These are phyloP conservation scores for Pseudocercospora fuligena DNA, from an alignment of 2,329 filamentous ascomycete species.

Conservation along the genomic window DNA sequence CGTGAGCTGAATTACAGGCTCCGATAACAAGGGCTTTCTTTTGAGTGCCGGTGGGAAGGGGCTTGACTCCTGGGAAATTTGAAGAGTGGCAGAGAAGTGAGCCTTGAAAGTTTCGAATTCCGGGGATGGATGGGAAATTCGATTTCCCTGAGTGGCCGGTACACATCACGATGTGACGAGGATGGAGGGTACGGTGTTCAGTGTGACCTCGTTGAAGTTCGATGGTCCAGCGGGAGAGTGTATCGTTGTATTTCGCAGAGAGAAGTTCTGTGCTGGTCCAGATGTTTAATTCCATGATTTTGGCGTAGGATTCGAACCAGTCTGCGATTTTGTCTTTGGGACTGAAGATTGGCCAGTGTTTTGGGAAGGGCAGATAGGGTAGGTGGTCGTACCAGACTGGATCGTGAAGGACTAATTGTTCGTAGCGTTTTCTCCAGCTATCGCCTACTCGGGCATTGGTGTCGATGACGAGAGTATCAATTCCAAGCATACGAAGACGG, in stretches of 20 bases:
- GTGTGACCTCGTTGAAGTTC: slow-evolving; percentile 53
- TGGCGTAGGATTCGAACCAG: slow-evolving; percentile 69
- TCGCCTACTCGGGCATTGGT: slow-evolving; percentile 3
- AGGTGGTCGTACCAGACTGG: slow-evolving; percentile 65
- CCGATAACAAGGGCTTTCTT: slow-evolving; percentile 52
- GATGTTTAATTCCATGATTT: slow-evolving; percentile 68
- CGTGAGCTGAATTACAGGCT: slow-evolving; percentile 53
- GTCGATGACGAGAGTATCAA: slow-evolving; percentile 9
- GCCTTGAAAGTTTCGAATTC: slow-evolving; percentile 57
- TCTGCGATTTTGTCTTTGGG: slow-evolving; percentile 73
- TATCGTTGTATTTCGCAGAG: slow-evolving; percentile 54
- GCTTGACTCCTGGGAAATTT: slow-evolving; percentile 52
- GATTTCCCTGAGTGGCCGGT: slow-evolving; percentile 72
- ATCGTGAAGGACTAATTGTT: slow-evolving; percentile 54
- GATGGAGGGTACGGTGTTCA: slow-evolving; percentile 58
- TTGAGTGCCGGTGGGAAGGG: slow-evolving; percentile 36
- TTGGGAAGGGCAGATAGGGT: slow-evolving; percentile 68
- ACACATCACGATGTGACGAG: slow-evolving; percentile 67
- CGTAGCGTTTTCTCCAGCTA: slow-evolving; percentile 4
- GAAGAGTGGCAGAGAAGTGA: slow-evolving; percentile 58
- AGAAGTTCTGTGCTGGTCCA: slow-evolving; percentile 58
- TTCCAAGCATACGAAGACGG: background rate
- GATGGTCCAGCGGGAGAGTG: slow-evolving; percentile 59
- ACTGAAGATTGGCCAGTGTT: slow-evolving; percentile 70
- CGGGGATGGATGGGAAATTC: slow-evolving; percentile 46